Percentiles rank a stretch among this genome's conserved stretches.
phyloP scores from a whole-genome alignment of 164 flowering plant species.

The Tetracentron sinense region DNA sequence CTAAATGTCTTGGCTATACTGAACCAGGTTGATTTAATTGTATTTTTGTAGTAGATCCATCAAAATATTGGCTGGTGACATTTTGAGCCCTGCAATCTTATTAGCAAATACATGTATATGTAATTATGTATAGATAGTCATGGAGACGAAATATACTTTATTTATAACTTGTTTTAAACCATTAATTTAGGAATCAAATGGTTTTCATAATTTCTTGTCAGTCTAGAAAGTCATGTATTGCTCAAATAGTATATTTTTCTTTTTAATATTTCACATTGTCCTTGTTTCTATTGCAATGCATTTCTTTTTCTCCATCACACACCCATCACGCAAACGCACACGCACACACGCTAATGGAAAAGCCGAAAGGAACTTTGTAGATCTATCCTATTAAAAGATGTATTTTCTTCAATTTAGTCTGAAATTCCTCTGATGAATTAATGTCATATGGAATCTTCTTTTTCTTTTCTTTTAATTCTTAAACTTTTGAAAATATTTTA shows the following conservation, averaged over 20 bases:
- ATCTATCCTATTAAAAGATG: too few relatives aligned
- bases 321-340: too few relatives aligned
- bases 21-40: conserved; percentile 69
- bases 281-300: background rate
- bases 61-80: background rate
- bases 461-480: too few relatives aligned
- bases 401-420: too few relatives aligned
- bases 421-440: too few relatives aligned
- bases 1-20: conserved; percentile 79
- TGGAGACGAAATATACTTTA: background rate
- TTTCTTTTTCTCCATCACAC: too few relatives aligned
- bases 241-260: too few relatives aligned
- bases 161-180: background rate
- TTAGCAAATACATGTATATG: background rate
- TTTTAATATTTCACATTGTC: background rate
- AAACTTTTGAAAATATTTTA: too few relatives aligned
- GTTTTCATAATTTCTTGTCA: background rate
- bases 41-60: background rate
- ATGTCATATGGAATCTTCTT: too few relatives aligned
- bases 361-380: too few relatives aligned
- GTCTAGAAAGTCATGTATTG: background rate
- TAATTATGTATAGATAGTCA: too few relatives aligned
- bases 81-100: background rate
- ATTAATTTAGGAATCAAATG: background rate
- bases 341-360: too few relatives aligned